Conservation (phyloP, 805 yeast genomes). For the Hanseniaspora nectarophila region DNA sequence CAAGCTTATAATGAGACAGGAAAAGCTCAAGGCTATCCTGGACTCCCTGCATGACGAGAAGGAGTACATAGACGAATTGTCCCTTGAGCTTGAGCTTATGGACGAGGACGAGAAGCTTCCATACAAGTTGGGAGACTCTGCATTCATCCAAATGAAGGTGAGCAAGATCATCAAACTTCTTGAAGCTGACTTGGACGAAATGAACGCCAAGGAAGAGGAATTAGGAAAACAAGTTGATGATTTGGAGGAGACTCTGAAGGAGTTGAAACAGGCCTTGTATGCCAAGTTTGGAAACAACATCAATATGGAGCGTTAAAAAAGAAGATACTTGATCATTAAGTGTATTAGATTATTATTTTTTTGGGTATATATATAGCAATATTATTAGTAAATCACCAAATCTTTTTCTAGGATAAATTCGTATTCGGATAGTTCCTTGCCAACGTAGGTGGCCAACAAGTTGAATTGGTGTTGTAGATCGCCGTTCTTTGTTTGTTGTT, state of each 20-base stretch:
- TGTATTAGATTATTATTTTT: background rate
- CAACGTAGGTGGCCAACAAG: background rate
- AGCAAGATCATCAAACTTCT: conserved; percentile 53
- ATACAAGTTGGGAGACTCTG: conserved; percentile 58
- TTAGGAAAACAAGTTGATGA: conserved; percentile 38
- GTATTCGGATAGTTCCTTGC: background rate
- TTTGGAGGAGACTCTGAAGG: conserved; percentile 43
- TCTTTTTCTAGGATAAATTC: conserved; percentile 2
- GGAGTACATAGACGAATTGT: conserved; percentile 77
- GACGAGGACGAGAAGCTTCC: conserved; percentile 64
- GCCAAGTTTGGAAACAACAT: conserved; percentile 83
- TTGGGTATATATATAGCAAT: background rate
- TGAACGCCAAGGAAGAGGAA: conserved; percentile 40
- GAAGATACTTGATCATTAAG: too few species aligned
- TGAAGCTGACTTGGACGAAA: conserved; percentile 46
- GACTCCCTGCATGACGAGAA: conserved; percentile 50
- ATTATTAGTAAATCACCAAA: background rate
- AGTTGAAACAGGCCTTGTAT: conserved; percentile 62
- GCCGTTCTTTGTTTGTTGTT: background rate
- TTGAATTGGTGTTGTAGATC: background rate
- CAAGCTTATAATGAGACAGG: conserved; percentile 61
- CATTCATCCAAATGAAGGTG: conserved; percentile 58
- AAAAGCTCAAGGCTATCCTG: conserved; percentile 41
- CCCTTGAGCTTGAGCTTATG: conserved; percentile 71
- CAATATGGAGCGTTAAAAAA: conserved; percentile 53